Percentiles rank a stretch among this genome's conserved stretches.
These are phyloP conservation scores for Eucalyptus pauciflora DNA, from an alignment of 345 rosid genomes.

Conservation along the genomic window DNA sequence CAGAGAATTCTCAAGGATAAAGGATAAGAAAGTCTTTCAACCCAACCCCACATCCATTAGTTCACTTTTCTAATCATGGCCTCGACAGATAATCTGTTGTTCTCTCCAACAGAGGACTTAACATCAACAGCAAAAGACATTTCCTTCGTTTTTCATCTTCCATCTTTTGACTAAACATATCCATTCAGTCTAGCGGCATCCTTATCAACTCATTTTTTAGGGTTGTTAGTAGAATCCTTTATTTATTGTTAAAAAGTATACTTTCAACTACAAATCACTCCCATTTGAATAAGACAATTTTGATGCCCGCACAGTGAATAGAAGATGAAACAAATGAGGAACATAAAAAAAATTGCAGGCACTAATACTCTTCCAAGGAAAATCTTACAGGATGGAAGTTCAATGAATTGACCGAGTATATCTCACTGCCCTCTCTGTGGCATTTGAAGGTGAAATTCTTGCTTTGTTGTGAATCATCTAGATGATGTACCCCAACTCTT, in stretches of 20 bases:
- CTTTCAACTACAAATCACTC: neutral
- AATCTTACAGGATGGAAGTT: conserved; percentile 90
- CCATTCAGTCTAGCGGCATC: neutral
- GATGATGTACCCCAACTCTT: conserved; percentile 94
- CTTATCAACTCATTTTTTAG: neutral
- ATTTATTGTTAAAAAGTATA: neutral
- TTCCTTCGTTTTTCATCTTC: neutral
- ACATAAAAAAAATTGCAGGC: neutral
- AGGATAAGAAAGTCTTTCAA: neutral
- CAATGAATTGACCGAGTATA: conserved; percentile 89
- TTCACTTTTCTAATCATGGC: neutral
- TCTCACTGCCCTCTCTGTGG: conserved; percentile 86
- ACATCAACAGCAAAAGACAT: neutral
- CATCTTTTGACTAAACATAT: neutral
- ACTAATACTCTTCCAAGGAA: neutral
- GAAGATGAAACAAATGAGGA: neutral
- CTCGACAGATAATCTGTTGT: neutral
- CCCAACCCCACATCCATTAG: neutral
- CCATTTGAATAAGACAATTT: neutral
- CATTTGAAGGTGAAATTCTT: conserved; percentile 98
- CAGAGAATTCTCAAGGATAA: neutral
- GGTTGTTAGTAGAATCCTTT: neutral
- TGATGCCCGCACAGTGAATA: neutral
- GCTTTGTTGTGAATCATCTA: conserved; percentile 71
- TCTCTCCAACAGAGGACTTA: neutral